Evolutionary conservation across 2,329 filamentous ascomycete genomes (phyloP), one percentile per base, ranked within the genome.

Genomic region (Sporothrix protearum): DNA sequence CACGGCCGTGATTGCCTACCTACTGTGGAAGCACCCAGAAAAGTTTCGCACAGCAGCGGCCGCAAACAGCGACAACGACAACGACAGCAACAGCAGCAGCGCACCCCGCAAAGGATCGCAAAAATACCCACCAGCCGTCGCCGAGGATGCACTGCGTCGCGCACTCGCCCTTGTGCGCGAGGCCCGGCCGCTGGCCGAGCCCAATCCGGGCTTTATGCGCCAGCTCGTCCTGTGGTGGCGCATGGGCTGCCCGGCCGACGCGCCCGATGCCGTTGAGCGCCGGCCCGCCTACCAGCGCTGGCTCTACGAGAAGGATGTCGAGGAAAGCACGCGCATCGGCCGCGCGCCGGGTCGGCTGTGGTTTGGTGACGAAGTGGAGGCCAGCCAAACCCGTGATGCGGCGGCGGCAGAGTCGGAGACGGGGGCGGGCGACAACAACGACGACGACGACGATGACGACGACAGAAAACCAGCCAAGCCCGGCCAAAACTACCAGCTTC

Each of bases 171-270:
- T 91, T 75, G 84, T 98, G 68, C 88, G 89, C 69, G 82, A 90
- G 78, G 87, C 86, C 57, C 89, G 95, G 51, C 88, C 91, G 19
- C 87, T 96, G 70, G 94, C 91, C 73, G 93, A 97, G 78, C 96
- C 96, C 3, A 99, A 99, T 79, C 83, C 88, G 42, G 95, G 94
- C 36, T 99, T 99, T 85, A 94, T 95, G 89, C 84, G 88, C 68
- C 96, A 99, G 81, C 86, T 99, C 5, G 85, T 91, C 75, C 84
- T 98, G 70, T 99, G 95, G 85, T 91, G 93, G 83, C 84, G 91
- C 75, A 97, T 97, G 92, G 89, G 89, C 63, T 95, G 91, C 75
- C 92, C 94, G 1, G 86, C 82, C 4, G 82, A 83, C 55, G 85
- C 89, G 74, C 81, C 83, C 68, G 80, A 80, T 53, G 80, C 81